A percentile compares a stretch with the other conserved stretches of the same genome.
phyloP scores from a whole-genome alignment of 805 yeast species.

The Scheffersomyces amazonensis region DNA sequence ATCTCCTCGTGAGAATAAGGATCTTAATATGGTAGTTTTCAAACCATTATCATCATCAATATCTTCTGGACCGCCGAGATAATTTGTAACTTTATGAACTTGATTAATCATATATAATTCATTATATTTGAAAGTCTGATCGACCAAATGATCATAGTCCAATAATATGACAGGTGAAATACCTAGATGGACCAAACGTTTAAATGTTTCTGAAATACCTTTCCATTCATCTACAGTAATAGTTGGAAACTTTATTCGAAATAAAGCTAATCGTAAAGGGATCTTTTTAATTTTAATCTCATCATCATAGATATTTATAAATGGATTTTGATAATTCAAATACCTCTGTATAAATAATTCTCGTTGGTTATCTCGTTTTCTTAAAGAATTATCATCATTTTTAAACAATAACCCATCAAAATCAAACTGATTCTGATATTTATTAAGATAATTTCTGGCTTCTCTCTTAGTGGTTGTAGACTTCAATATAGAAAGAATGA shows the following conservation, averaged over 20 bases:
- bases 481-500: slow-evolving; percentile 79
- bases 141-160: slow-evolving; percentile 40
- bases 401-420: slow-evolving; percentile 15
- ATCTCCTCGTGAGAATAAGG: slow-evolving; percentile 17
- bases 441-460: slow-evolving; percentile 74
- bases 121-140: slow-evolving; percentile 24
- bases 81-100: slow-evolving; percentile 25
- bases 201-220: slow-evolving; percentile 56
- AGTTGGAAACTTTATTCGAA: slow-evolving; percentile 45
- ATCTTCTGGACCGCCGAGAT: slow-evolving; percentile 17
- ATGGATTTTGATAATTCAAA: slow-evolving; percentile 29
- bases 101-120: slow-evolving; percentile 30
- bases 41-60: slow-evolving; percentile 21
- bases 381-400: slow-evolving; percentile 7
- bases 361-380: slow-evolving; percentile 23
- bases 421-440: slow-evolving; percentile 54
- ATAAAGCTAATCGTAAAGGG: slow-evolving; percentile 53
- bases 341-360: slow-evolving; percentile 32
- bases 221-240: slow-evolving; percentile 29
- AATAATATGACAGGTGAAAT: slow-evolving; percentile 69
- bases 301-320: slow-evolving; percentile 28
- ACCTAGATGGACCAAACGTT: slow-evolving; percentile 59
- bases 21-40: slow-evolving; percentile 23
- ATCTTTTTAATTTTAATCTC: slow-evolving; percentile 34
- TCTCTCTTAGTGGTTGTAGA: slow-evolving; percentile 94